phyloP scores from a whole-genome alignment of 192 early-diverging fungal genomes.

The Coemansia sp. region DNA sequence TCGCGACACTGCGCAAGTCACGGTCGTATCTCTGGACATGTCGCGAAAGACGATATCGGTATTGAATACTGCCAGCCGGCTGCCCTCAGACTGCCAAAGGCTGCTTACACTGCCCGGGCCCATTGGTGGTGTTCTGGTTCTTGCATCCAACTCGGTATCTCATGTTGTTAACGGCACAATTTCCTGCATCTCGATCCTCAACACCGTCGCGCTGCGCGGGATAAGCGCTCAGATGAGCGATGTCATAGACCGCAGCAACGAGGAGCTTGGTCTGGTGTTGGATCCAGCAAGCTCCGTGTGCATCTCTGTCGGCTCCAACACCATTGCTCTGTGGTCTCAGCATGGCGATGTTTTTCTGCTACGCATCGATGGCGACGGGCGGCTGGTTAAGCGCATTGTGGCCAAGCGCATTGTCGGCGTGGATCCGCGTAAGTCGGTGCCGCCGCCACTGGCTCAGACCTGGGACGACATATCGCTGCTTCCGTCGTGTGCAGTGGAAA shows the following conservation, averaged over 20 bases:
- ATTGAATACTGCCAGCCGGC: slow-evolving; percentile 69
- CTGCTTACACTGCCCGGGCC: slow-evolving; percentile 78
- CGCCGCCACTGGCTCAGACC: slow-evolving; percentile 14
- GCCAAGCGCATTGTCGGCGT: slow-evolving; percentile 46
- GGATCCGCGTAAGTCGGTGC: slow-evolving; percentile 8
- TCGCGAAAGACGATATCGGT: slow-evolving; percentile 74
- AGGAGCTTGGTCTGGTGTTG: slow-evolving; percentile 67
- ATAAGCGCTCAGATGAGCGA: slow-evolving; percentile 59
- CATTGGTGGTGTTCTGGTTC: slow-evolving; percentile 80
- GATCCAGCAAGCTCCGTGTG: slow-evolving; percentile 61
- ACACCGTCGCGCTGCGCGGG: slow-evolving; percentile 71
- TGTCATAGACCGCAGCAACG: slow-evolving; percentile 51
- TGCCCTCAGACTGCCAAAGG: slow-evolving; percentile 81
- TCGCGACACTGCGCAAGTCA: slow-evolving; percentile 69
- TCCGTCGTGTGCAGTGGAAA: slow-evolving; percentile 32
- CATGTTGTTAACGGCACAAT: slow-evolving; percentile 80
- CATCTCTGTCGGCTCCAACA: slow-evolving; percentile 68
- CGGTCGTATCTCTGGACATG: slow-evolving; percentile 86
- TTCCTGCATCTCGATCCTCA: slow-evolving; percentile 59
- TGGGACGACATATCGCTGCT: slow-evolving; percentile 39
- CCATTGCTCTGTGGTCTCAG: slow-evolving; percentile 68
- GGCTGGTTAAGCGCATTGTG: slow-evolving; percentile 73
- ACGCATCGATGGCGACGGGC: slow-evolving; percentile 72
- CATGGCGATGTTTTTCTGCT: slow-evolving; percentile 74
- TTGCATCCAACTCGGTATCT: slow-evolving; percentile 77